These are phyloP conservation scores for Fusarium devonianum DNA, from an alignment of 2,329 filamentous ascomycete species.

Conservation along the genomic window DNA sequence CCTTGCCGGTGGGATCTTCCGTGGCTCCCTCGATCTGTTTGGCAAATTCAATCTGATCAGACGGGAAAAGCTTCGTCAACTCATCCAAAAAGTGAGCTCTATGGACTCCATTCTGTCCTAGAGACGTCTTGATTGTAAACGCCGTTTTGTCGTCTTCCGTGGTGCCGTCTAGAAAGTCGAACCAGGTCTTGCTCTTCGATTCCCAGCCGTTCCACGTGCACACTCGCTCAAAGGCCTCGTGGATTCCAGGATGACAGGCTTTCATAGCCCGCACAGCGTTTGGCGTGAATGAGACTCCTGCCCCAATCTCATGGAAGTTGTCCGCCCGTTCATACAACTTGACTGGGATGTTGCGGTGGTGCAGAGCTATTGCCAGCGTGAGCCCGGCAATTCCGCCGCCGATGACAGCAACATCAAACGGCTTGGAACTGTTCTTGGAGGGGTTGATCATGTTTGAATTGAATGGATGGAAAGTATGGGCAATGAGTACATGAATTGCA, in stretches of 20 bases:
- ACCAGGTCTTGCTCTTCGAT: conserved; percentile 35
- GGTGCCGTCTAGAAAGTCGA: conserved; percentile 37
- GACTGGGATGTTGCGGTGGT: conserved; percentile 51
- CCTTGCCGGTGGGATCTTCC: conserved; percentile 32
- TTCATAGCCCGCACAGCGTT: conserved; percentile 58
- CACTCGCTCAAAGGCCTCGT: conserved; percentile 42
- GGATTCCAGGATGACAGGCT: conserved; percentile 47
- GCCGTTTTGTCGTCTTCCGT: conserved; percentile 8
- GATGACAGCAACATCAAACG: conserved; percentile 53
- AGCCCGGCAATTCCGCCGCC: conserved; percentile 61
- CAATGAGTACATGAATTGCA: too few relatives aligned
- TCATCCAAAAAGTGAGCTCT: conserved; percentile 52
- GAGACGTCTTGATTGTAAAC: conserved; percentile 29
- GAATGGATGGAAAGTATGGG: too few relatives aligned
- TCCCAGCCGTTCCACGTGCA: conserved; percentile 38
- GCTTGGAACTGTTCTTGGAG: conserved; percentile 12
- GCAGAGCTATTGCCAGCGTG: conserved; percentile 56
- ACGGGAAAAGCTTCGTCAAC: conserved; percentile 49
- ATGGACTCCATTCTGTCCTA: conserved; percentile 45
- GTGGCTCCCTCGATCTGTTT: conserved; percentile 47
- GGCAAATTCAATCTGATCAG: conserved; percentile 43
- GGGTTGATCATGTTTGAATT: background rate
- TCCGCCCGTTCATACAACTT: conserved; percentile 56
- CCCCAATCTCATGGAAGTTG: conserved; percentile 55
- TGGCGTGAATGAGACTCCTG: conserved; percentile 60